Conservation (phyloP, 768 basidiomycete species). For the Terana coerulea region DNA sequence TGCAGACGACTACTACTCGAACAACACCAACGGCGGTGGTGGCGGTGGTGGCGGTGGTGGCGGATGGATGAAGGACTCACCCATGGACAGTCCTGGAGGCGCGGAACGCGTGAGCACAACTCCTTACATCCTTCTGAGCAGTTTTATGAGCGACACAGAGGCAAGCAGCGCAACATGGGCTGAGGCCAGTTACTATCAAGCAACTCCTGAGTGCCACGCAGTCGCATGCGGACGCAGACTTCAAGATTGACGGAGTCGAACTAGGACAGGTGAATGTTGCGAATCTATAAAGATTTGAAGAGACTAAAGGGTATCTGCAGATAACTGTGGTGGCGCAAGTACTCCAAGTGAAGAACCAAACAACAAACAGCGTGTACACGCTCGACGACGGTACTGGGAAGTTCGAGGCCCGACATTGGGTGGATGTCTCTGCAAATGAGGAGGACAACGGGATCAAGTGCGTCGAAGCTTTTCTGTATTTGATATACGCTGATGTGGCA, state of each 20-base stretch:
- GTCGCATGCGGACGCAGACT: constrained; percentile 85
- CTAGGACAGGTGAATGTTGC: constrained; percentile 63
- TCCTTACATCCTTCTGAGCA: too few relatives aligned
- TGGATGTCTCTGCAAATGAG: constrained; percentile 59
- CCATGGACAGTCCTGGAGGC: constrained; percentile 65
- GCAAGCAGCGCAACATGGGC: constrained; percentile 38
- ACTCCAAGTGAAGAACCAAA: constrained; percentile 57
- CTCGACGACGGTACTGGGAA: constrained; percentile 86
- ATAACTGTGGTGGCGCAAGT: constrained; percentile 75
- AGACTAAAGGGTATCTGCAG: constrained; percentile 31
- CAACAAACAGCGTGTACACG: constrained; percentile 77
- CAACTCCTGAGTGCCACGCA: constrained; percentile 78
- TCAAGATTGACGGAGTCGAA: constrained; percentile 76
- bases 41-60: constrained; percentile 62
- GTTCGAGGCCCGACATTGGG: constrained; percentile 81
- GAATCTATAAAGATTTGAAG: background rate
- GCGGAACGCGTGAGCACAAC: constrained; percentile 22
- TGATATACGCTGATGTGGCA: background rate
- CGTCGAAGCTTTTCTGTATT: constrained; percentile 13
- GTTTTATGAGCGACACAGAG: constrained; percentile 22
- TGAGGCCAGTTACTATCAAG: constrained; percentile 73
- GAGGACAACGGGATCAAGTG: constrained; percentile 49
- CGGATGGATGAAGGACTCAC: too few relatives aligned
- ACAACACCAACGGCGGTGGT: constrained; percentile 32
- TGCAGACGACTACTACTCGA: constrained; percentile 32